Percentiles rank a stretch among this genome's conserved stretches.
Evolutionary conservation across 2,329 filamentous ascomycete species (phyloP).

Genomic region (Chalaropsis ovoidea): DNA sequence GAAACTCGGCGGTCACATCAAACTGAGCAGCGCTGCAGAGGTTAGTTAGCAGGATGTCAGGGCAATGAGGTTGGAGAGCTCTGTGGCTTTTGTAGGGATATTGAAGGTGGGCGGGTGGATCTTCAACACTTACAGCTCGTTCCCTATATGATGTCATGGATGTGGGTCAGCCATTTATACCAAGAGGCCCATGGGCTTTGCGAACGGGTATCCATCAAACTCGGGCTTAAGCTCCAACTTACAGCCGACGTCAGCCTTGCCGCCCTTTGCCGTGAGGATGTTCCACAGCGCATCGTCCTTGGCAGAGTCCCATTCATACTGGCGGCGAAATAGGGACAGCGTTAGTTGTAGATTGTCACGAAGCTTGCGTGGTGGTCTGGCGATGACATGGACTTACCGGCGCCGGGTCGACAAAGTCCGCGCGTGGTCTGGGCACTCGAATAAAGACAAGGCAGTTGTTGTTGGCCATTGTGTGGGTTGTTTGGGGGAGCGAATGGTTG

Average conservation of each 20-base stretch:
- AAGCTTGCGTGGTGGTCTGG: background rate
- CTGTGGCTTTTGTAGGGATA: background rate
- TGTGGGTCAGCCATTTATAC: slow-evolving; percentile 27
- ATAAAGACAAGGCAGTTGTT: slow-evolving; percentile 63
- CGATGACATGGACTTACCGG: slow-evolving; percentile 47
- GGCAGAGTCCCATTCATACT: slow-evolving; percentile 60
- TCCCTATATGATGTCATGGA: slow-evolving; percentile 45
- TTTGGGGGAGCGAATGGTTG: background rate
- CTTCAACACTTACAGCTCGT: slow-evolving; percentile 56
- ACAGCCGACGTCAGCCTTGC: slow-evolving; percentile 76
- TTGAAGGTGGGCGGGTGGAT: background rate
- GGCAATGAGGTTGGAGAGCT: background rate
- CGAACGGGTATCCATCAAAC: background rate
- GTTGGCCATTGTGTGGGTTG: background rate
- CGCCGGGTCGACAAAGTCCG: slow-evolving; percentile 81
- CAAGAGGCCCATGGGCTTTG: slow-evolving; percentile 5
- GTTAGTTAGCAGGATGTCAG: slow-evolving; percentile 10
- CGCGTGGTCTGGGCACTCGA: slow-evolving; percentile 76
- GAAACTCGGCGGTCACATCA: slow-evolving; percentile 74
- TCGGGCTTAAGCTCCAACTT: slow-evolving; percentile 30
- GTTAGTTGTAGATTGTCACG: background rate
- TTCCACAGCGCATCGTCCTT: slow-evolving; percentile 90
- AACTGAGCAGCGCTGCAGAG: slow-evolving; percentile 57
- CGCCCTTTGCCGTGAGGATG: slow-evolving; percentile 69
- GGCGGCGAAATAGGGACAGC: background rate